Conservation (phyloP, 176 grass and related monocot genomes). For the Eremochloa ophiuroides region DNA sequence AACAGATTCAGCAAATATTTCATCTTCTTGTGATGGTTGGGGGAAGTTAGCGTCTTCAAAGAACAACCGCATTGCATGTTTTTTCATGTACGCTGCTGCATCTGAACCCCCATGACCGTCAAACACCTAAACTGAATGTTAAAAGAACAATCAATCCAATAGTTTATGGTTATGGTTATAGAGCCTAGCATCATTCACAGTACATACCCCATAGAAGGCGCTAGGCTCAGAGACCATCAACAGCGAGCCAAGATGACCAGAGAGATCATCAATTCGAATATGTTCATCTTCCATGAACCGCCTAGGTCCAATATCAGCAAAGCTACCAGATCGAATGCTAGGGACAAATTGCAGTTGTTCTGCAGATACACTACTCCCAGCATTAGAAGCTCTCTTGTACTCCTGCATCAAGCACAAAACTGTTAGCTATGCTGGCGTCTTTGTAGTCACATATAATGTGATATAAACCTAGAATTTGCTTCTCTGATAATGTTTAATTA, state of each 20-base stretch:
- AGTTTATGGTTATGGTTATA: background rate
- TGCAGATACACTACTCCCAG: background rate
- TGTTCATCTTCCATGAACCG: constrained; percentile 92
- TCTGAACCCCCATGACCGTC: constrained; percentile 91
- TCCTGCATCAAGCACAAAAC: constrained; percentile 41
- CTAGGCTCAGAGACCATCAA: constrained; percentile 56
- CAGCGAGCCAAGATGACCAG: constrained; percentile 52
- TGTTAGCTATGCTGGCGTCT: background rate
- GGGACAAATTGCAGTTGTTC: constrained; percentile 49
- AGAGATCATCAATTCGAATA: constrained; percentile 82
- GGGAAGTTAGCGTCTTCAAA: constrained; percentile 75
- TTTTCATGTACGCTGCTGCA: constrained; percentile 84
- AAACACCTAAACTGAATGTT: constrained; percentile 55
- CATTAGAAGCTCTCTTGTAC: constrained; percentile 26
- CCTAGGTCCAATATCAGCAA: constrained; percentile 77
- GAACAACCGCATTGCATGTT: constrained; percentile 59
- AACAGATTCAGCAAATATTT: constrained; percentile 46
- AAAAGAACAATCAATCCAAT: background rate
- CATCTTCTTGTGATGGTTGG: constrained; percentile 41
- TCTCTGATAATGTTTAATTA: background rate
- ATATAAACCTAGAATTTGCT: background rate
- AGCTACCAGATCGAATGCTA: constrained; percentile 73
- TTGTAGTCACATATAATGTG: background rate
- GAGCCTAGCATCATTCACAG: background rate
- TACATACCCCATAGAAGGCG: constrained; percentile 81